phyloP scores from a whole-genome alignment of 805 yeast genomes.

The Isabelozyma heimii region DNA sequence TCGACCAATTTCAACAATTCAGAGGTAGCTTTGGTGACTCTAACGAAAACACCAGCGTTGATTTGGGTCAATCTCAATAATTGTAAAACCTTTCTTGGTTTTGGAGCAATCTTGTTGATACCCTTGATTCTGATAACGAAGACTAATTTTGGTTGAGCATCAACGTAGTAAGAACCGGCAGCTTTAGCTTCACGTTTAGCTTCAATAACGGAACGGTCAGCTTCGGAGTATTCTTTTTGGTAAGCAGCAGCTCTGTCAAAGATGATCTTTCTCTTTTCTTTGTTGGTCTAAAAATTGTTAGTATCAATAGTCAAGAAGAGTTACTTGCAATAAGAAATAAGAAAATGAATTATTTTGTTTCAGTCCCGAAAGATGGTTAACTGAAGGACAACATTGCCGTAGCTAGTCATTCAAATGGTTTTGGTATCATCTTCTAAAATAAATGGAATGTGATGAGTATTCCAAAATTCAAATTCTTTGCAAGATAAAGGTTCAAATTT shows the following conservation, averaged over 20 bases:
- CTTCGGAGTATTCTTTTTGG: conserved; percentile 90
- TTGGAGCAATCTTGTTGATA: conserved; percentile 97
- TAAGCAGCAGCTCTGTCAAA: conserved; percentile 96
- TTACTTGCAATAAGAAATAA: neutral
- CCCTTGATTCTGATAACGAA: conserved; percentile 99
- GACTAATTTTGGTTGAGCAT: conserved; percentile 91
- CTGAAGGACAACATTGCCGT: conserved; percentile 68
- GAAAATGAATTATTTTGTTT: conserved; percentile 23
- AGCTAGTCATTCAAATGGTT: conserved; percentile 58
- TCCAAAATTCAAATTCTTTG: neutral
- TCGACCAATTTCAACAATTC: conserved; percentile 92
- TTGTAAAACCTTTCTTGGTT: conserved; percentile 98
- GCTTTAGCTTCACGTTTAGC: conserved; percentile 95
- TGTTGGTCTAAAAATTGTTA: conserved; percentile 38
- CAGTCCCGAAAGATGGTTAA: conserved; percentile 91
- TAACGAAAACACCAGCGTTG: conserved; percentile 93
- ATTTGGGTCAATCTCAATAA: conserved; percentile 90
- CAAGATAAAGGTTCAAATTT: conserved; percentile 1
- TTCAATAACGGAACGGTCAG: conserved; percentile 81
- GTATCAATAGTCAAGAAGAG: conserved; percentile 15
- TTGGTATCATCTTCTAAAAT: conserved; percentile 52
- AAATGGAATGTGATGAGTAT: conserved; percentile 1
- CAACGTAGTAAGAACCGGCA: conserved; percentile 90
- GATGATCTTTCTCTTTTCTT: conserved; percentile 63
- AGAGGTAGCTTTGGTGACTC: conserved; percentile 91